These are phyloP conservation scores for Solanum appendiculatum DNA, from an alignment of 257 asterid genomes.

Conservation along the genomic window DNA sequence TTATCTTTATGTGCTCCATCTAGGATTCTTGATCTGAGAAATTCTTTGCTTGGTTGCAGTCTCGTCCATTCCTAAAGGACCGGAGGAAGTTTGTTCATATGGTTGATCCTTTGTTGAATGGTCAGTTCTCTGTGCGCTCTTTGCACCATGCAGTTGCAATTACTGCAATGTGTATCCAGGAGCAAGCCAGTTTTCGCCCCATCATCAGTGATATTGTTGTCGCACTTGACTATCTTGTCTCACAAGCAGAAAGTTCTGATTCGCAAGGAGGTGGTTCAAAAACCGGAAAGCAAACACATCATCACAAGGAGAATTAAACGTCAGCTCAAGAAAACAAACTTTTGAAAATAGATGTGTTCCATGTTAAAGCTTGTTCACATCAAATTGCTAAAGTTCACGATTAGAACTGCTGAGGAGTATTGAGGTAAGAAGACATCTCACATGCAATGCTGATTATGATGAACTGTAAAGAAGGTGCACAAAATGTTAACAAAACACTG, in stretches of 20 bases:
- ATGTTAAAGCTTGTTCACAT: neutral
- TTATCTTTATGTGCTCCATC: neutral
- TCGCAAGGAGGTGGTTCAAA: conserved; percentile 3
- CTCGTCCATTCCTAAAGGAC: conserved; percentile 49
- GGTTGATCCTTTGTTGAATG: conserved; percentile 57
- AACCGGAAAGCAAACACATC: conserved; percentile 1
- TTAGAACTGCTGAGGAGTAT: neutral
- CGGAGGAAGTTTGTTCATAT: conserved; percentile 27
- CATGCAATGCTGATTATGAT: neutral
- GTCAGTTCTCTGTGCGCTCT: conserved; percentile 30
- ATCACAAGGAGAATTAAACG: neutral
- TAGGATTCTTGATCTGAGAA: neutral
- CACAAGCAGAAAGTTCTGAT: conserved; percentile 26
- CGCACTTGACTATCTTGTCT: conserved; percentile 50
- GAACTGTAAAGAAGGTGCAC: neutral
- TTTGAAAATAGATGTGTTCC: too few relatives aligned
- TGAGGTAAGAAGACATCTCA: neutral
- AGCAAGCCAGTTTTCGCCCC: conserved; percentile 53
- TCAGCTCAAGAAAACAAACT: neutral
- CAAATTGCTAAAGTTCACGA: neutral
- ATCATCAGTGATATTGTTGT: conserved; percentile 35
- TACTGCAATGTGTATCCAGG: conserved; percentile 63
- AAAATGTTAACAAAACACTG: neutral
- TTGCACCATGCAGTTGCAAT: conserved; percentile 54
- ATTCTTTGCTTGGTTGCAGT: conserved; percentile 20